These are phyloP conservation scores for Arachis hypogaea DNA, from an alignment of 306 rosid genomes.

Conservation along the genomic window DNA sequence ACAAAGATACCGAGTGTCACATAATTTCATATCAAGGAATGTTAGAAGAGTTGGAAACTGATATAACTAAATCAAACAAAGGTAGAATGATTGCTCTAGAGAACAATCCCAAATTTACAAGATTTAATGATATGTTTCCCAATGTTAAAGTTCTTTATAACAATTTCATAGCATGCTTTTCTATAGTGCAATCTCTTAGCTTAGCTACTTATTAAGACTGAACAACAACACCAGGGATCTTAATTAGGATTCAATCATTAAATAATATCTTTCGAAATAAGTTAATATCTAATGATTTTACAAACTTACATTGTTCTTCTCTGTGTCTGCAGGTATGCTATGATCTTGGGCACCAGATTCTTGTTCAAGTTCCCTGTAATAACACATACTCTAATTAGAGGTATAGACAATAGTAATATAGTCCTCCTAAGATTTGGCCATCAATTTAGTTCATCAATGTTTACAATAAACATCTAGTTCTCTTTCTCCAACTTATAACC, in stretches of 20 bases:
- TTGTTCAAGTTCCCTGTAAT: conserved; percentile 48
- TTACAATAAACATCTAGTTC: background rate
- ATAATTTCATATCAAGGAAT: no score
- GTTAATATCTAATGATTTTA: conserved; percentile 12
- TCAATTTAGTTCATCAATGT: background rate
- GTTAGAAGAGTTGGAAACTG: background rate
- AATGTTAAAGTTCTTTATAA: conserved; percentile 13
- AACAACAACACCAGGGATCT: background rate
- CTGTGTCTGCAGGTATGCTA: conserved; percentile 32
- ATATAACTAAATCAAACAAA: conserved; percentile 23
- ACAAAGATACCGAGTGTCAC: no score
- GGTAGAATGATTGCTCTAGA: background rate
- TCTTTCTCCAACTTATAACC: background rate
- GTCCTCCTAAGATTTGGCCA: background rate
- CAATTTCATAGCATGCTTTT: conserved; percentile 1
- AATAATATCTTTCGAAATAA: background rate
- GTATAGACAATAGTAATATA: background rate
- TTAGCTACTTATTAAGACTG: background rate
- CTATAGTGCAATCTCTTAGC: background rate
- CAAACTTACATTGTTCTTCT: conserved; percentile 50
- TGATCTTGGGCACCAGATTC: conserved; percentile 34
- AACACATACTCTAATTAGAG: conserved; percentile 20
- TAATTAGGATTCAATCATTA: background rate
- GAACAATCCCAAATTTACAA: conserved; percentile 1
- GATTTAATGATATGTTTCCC: conserved; percentile 7